Evolutionary conservation across 805 yeast genomes (phyloP), one percentile per base, ranked within the genome.

Genomic region (Zygosaccharomyces bisporus): DNA sequence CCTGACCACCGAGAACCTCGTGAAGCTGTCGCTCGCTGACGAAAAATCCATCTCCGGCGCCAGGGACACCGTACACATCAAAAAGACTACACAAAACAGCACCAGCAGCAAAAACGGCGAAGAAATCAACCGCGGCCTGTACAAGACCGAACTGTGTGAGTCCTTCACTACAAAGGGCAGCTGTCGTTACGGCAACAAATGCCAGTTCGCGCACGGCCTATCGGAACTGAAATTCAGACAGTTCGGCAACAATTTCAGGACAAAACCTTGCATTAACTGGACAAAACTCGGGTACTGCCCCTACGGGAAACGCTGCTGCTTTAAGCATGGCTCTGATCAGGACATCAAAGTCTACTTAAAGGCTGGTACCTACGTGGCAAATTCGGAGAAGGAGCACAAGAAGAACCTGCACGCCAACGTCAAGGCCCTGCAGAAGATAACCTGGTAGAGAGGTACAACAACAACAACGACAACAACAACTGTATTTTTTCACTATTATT

Each of bases 171-270:
- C 77, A 55, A 75, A 79, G 52, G 85, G 86, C 18, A 58, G 64
- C 41, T 89, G 97, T 63, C 95, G 95, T 12, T 89, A 89, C 62
- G 95, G 95, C 2, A 75, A 77, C 52, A 89, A 89, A 69, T 89
- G 97, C 64, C 96, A 89, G 68, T 89, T 89, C 73, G 96, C 96
- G 4, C 97, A 89, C 60, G 96, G 97, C 14, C 72, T 76, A 31
- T 68, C 75, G 43, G 96, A 89, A 64, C 70, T 89, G 55, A 86
- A 86, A 63, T 54, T 66, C 9, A 81, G 87, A 35, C 82, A 80
- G 48, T 52, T 56, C 14, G 82, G 89, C 8, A 79, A 81, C 43
- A 89, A 88, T 60, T 89, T 91, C 84, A 80, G 95, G 61, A 86
- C 95, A 10, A 89, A 89, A 68, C 85, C 90, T 12, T 89, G 97